Base-by-base conservation (phyloP, 2,329 filamentous ascomycete genomes). In the Botrytis sinoallii region DNA sequence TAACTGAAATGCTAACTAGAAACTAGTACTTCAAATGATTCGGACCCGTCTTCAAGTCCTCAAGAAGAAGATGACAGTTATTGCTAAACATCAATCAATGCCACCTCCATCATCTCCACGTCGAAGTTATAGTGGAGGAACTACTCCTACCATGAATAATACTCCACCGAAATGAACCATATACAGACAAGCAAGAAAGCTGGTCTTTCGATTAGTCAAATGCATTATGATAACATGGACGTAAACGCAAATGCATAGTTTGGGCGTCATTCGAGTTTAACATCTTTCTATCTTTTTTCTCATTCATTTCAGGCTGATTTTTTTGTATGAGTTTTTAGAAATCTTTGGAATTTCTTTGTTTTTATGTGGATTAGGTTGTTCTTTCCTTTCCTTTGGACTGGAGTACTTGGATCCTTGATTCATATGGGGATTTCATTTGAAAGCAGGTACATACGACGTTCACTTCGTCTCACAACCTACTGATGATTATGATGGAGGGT, bases 11-110 rank as follows among this genome's bases (percentile, higher is more conserved):
- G 40, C 66, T 68, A 38, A 68, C n/a, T 7, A 10, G 1, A 52
- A 55, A 57, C 20, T 90, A 75, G 89, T 91, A 85, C 89, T 91
- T 74, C 83, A 85, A 72, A 91, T 91, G 89, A 88, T 91, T 76
- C 86, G 84, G 38, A 82, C 83, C n/a, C 86, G 89, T 74, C 84
- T 91, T 5, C 79, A 82, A 32, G 84, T 85, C 32, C 87, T 91
- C 67, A 86, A 86, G 72, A 89, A 89, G 82, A 91, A 90, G 83
- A 85, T 88, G 79, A 86, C 85, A 64, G 85, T 89, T 80, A 91
- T 91, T 80, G 87, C 86, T 25, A 88, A 88, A 74, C 79, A 81
- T 73, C 76, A 79, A 66, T 77, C 77, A 59, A 73, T 77, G 46
- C 76, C 78, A 60, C 78, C 79, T 35, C 7, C 25, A 42, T 20